phyloP scores from a whole-genome alignment of 2,329 filamentous ascomycete genomes.

The Cytospora mali region DNA sequence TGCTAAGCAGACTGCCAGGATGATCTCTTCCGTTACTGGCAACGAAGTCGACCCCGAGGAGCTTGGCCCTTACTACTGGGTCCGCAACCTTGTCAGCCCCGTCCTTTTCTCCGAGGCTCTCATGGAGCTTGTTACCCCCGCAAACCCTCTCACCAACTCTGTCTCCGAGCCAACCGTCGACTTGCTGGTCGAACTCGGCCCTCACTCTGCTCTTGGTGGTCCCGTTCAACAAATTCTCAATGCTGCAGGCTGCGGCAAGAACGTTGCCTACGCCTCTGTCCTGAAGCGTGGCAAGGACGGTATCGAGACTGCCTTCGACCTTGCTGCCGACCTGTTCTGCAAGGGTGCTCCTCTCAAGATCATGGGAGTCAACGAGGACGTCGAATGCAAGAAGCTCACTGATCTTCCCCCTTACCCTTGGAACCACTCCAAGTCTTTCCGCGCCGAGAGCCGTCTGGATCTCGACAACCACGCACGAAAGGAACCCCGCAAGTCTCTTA shows the following conservation, averaged over 20 bases:
- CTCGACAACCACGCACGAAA: constrained; percentile 44
- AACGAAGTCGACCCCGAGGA: constrained; percentile 2
- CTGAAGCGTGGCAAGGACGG: constrained; percentile 46
- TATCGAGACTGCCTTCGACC: constrained; percentile 16
- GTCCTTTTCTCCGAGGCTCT: constrained; percentile 34
- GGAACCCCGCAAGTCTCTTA: constrained; percentile 13
- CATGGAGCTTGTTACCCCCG: constrained; percentile 13
- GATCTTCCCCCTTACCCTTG: constrained; percentile 50
- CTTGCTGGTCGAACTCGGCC: constrained; percentile 37
- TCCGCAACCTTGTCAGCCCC: constrained; percentile 30
- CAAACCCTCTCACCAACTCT: constrained; percentile 11
- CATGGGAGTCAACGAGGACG: constrained; percentile 37
- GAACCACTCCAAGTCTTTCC: constrained; percentile 44
- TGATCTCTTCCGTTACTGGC: constrained; percentile 25
- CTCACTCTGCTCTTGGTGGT: constrained; percentile 35
- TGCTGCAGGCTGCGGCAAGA: constrained; percentile 24
- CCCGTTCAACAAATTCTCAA: constrained; percentile 36
- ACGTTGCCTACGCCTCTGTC: constrained; percentile 42
- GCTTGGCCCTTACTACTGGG: constrained; percentile 29
- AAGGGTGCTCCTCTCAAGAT: constrained; percentile 15
- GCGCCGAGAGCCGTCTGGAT: constrained; percentile 21
- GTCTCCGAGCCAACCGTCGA: constrained; percentile 34
- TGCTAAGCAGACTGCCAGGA: background rate
- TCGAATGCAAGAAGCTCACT: constrained; percentile 31
- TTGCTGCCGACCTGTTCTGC: constrained; percentile 21